Percentiles rank a stretch among this genome's conserved stretches.
These are phyloP conservation scores for Diaporthe batatas DNA, from an alignment of 2,329 filamentous ascomycete species.

Conservation along the genomic window DNA sequence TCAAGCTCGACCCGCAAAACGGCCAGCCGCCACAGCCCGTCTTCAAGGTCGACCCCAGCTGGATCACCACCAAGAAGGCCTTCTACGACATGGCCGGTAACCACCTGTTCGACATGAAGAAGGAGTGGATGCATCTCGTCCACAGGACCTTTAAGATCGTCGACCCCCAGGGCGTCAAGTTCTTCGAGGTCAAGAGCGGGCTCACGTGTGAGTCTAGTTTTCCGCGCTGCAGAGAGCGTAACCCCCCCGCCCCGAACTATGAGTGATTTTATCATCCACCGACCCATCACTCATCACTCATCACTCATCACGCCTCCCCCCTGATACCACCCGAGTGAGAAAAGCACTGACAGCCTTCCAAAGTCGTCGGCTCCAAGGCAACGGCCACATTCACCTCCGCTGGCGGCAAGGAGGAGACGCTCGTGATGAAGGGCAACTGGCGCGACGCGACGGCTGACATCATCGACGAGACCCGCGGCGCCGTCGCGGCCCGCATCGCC, in stretches of 20 bases:
- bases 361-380: conserved; percentile 68
- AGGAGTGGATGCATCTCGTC: conserved; percentile 61
- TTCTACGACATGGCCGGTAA: conserved; percentile 66
- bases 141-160: conserved; percentile 66
- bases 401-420: conserved; percentile 60
- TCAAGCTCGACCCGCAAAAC: conserved; percentile 62
- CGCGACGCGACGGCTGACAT: conserved; percentile 71
- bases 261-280: too few relatives aligned
- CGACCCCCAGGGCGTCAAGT: conserved; percentile 57
- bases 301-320: too few relatives aligned
- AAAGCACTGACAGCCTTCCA: not conserved
- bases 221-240: too few relatives aligned
- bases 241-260: too few relatives aligned
- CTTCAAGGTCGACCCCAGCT: conserved; percentile 61
- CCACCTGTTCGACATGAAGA: conserved; percentile 70
- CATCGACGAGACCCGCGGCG: conserved; percentile 61
- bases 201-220: conserved; percentile 60
- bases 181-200: conserved; percentile 69
- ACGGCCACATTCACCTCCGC: conserved; percentile 63
- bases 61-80: conserved; percentile 66
- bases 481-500: conserved; percentile 69
- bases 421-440: conserved; percentile 73
- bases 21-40: conserved; percentile 59
- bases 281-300: too few relatives aligned
- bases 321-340: conserved; percentile 1